Base-by-base conservation (phyloP, 2,329 filamentous ascomycete species). In the Neonectria punicea region DNA sequence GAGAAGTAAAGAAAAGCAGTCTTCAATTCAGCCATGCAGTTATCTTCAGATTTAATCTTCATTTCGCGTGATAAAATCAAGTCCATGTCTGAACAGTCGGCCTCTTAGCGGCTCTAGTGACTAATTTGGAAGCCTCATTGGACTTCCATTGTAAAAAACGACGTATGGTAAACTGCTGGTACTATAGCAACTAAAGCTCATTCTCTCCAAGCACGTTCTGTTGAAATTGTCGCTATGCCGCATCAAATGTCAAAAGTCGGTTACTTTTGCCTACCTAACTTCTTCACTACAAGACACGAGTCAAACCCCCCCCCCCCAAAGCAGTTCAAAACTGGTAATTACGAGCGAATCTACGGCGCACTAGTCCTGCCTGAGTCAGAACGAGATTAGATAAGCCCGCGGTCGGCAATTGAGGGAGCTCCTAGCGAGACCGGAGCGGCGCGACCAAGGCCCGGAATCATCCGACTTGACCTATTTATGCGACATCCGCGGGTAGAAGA, bases 351-450 rank as follows among this genome's bases (percentile, higher is more conserved):
- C 22, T 34, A n/a, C 5, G 7, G 11, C 25, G 14, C 53, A 30
- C 53, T 56, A 56, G 39, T 16, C 53, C 16, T 1, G n/a, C 32
- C 5, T 11, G 13, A 41, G 53, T 39, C 36, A n/a, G 36, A 53
- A 14, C 13, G 2, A 39, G n/a, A 49, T 20, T 22, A 32, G 30
- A 49, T 44, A 57, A 57, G 25, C 54, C 16, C 36, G 11, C 54
- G 20, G 25, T 9, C 9, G 30, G 18, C 11, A 16, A n/a, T 57
- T 47, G 49, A 58, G 60, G 60, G 54, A 58, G 49, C 47, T 43
- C n/a, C 13, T 55, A 63, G 61, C 61, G 61, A 63, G 28, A 49
- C 32, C 28, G 25, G 41, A 54, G 39, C 43, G 44, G 54, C 39
- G 28, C 14, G 39, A 32, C 46, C 18, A 30, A 46, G 46, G 34